Conservation (phyloP, 768 basidiomycete species). For the Daedaleopsis nitida region DNA sequence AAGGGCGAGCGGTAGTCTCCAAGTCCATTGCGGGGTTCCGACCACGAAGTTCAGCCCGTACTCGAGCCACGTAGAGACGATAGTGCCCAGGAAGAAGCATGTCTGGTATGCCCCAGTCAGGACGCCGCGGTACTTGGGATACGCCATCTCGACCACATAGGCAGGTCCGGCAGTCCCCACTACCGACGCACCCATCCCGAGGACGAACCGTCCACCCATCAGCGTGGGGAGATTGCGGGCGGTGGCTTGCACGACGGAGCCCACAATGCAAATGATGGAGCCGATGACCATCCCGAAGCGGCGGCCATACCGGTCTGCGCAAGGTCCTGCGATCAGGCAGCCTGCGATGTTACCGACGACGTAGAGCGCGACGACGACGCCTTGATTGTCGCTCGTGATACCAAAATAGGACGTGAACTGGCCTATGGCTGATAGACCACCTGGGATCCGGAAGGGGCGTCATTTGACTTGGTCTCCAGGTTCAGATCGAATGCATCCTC, state of each 20-base stretch:
- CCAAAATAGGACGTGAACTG: slow-evolving; percentile 30
- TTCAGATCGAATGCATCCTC: neutral
- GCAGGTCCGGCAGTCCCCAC: slow-evolving; percentile 41
- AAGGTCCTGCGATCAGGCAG: slow-evolving; percentile 25
- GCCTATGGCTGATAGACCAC: slow-evolving; percentile 29
- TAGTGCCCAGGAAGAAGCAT: slow-evolving; percentile 22
- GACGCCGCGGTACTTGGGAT: slow-evolving; percentile 55
- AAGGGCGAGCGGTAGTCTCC: slow-evolving; percentile 65
- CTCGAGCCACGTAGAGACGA: slow-evolving; percentile 31
- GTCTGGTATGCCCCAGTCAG: slow-evolving; percentile 51
- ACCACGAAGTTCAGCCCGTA: slow-evolving; percentile 50
- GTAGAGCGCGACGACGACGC: slow-evolving; percentile 31
- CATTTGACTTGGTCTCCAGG: neutral
- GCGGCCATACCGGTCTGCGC: slow-evolving; percentile 28
- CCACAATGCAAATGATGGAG: slow-evolving; percentile 63
- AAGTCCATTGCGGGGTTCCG: slow-evolving; percentile 47
- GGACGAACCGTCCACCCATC: slow-evolving; percentile 47
- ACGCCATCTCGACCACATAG: slow-evolving; percentile 65
- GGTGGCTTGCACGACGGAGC: slow-evolving; percentile 57
- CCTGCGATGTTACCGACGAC: slow-evolving; percentile 32
- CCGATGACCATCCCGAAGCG: slow-evolving; percentile 44
- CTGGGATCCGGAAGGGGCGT: neutral
- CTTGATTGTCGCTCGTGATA: slow-evolving; percentile 27
- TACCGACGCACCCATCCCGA: slow-evolving; percentile 41
- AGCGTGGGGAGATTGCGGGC: slow-evolving; percentile 51